Evolutionary conservation across 805 yeast genomes (phyloP), one percentile per base, ranked within the genome.

Genomic region (Komagataella pseudopastoris): DNA sequence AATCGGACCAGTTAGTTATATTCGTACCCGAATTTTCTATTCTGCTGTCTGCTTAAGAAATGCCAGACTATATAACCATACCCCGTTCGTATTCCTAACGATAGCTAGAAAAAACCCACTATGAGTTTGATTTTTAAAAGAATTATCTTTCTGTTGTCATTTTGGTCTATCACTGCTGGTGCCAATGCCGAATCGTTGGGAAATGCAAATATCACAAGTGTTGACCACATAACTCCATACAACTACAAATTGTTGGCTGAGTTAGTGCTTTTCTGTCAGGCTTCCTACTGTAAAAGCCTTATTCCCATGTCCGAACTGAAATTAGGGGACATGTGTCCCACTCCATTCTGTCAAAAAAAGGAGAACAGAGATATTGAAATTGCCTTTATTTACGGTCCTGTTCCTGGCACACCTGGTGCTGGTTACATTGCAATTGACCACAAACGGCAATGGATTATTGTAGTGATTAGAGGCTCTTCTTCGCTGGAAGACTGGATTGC

Each of bases 391-490:
- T 24, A n/a, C 44, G 30, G 23, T n/a, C 47, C 47, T 18, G 16
- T 23, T 14, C 17, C 39, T 12, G 50, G 50, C 12, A 16, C 16
- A 12, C 24, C 47, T 45, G 50, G 47, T 12, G 48, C 39, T 7
- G 50, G 50, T 1, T 47, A 39, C 20, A 24, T 51, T n/a, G 50
- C 48, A 16, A 16, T 43, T 6, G 50, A 48, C 10, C 16, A 36
- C 14, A n/a, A 20, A 7, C 47, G 45, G n/a, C 60, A 70, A 47
- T 69, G 73, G 49, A 65, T 85, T 4, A 60, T 75, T 18, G 61
- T 81, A 46, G 76, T 71, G 0, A 81, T 80, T 56, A 72, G 88
- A 64, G 93, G 93, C 4, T 78, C 88, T 0, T 66, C 80, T 1
- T 72, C 82, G 6, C 61, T 71, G 14, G 70, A 72, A 46, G 93